Percentiles rank a stretch among this genome's conserved stretches.
phyloP scores from a whole-genome alignment of 2,329 filamentous ascomycete species.

The Chaetomiaceae sp. region DNA sequence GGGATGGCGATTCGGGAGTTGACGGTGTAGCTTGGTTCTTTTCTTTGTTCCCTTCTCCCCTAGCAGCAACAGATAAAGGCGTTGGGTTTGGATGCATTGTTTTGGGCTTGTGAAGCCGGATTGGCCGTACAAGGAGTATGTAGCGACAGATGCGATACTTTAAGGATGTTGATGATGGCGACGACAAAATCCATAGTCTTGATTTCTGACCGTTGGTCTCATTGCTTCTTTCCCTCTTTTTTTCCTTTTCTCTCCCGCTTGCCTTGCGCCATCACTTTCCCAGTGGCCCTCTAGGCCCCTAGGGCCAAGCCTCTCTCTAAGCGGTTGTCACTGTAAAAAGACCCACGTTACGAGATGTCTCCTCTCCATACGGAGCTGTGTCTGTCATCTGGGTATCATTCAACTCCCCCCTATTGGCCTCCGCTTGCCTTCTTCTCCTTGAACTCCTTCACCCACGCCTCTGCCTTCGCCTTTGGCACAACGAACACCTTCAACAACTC shows the following conservation, averaged over 20 bases:
- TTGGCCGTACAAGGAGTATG: not conserved
- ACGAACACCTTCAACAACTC: constrained; percentile 78
- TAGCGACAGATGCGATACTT: not conserved
- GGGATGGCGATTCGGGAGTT: no score
- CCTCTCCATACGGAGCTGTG: not conserved
- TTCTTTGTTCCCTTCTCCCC: no score
- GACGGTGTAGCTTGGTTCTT: no score
- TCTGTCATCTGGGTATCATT: constrained; percentile 2
- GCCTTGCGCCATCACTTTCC: no score
- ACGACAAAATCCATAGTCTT: not conserved
- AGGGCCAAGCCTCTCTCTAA: no score
- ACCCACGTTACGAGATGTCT: not conserved
- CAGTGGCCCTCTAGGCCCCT: no score
- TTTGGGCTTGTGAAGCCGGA: not conserved
- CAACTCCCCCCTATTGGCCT: constrained; percentile 25
- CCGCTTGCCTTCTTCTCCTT: constrained; percentile 65
- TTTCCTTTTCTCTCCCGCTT: no score
- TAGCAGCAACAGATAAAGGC: not conserved
- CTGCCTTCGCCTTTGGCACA: constrained; percentile 65
- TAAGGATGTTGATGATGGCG: not conserved
- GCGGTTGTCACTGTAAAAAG: not conserved
- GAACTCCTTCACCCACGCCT: constrained; percentile 76
- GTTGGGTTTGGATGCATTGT: not conserved
- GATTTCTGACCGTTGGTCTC: not conserved
- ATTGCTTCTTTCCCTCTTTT: no score